Base-by-base conservation (phyloP, 1,284 basidiomycete genomes). In the Hemileia vastatrix region DNA sequence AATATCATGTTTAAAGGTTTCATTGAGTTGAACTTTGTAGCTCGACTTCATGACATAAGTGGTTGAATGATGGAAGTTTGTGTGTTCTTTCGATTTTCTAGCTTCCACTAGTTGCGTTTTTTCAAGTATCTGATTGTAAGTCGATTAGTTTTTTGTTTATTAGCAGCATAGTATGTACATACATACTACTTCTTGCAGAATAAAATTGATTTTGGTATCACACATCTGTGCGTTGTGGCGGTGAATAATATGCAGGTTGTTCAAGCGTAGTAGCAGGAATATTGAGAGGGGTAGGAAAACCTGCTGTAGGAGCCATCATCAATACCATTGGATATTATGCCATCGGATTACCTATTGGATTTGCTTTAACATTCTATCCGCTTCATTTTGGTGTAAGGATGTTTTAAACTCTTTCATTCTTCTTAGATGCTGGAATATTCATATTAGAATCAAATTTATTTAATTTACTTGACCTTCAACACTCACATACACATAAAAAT, bases 71-170 rank as follows among this genome's bases (percentile, higher is more conserved):
- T 15, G 15, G 36, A 49, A 13, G 9, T 13, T 15, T 53, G n/a
- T n/a, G 13, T 54, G 52, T 32, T 5, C 32, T 33, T 54, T 40
- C 19, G 13, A 23, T 53, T 47, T 24, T 11, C n/a, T 6, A 58
- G 56, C 18, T 58, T n/a, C 47, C 27, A 21, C 44, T 50, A 8
- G 56, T 58, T 2, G 56, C 45, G 2, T 33, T 58, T 3, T 36
- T 58, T 21, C 56, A 58, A 50, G 44, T 58, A 45, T 47, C 56
- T 27, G 56, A 58, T 36, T 32, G 56, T 58, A 15, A 24, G 56
- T 49, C 3, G 18, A 15, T n/a, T 47, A 18, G n/a, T n/a, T n/a
- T n/a, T n/a, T n/a, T n/a, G n/a, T n/a, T n/a, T n/a, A n/a, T n/a
- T n/a, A n/a, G n/a, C n/a, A n/a, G n/a, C n/a, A n/a, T n/a, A n/a